Conservation (phyloP, 2,329 filamentous ascomycete genomes). For the Penicillium hordei region DNA sequence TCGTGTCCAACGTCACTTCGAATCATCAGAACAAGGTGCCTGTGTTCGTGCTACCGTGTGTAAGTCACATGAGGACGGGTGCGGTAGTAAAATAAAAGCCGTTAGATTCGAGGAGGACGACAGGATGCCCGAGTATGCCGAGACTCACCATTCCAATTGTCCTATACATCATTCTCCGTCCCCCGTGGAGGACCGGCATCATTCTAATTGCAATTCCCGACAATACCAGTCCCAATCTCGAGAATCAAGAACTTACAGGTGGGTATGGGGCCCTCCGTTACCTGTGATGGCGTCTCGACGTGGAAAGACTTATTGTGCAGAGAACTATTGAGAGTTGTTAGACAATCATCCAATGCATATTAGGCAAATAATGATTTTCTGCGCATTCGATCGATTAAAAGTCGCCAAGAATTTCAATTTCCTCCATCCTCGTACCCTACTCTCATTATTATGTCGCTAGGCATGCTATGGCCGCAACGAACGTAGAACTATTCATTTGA, state of each 20-base stretch:
- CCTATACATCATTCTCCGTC: background rate
- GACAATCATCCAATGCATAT: background rate
- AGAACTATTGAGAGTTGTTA: background rate
- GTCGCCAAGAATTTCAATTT: background rate
- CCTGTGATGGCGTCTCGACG: background rate
- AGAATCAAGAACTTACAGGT: background rate
- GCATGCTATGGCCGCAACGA: background rate
- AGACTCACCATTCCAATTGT: background rate
- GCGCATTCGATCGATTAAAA: background rate
- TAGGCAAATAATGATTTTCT: accelerated
- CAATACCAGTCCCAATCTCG: background rate
- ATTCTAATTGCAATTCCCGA: no score
- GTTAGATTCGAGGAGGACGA: slow-evolving; percentile 1
- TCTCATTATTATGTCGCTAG: background rate
- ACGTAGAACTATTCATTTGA: background rate
- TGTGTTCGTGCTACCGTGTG: background rate
- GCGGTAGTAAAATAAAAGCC: background rate
- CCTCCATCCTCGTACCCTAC: background rate
- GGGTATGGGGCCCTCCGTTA: slow-evolving; percentile 3
- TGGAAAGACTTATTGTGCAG: background rate
- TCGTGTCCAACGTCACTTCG: background rate
- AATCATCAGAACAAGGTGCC: background rate
- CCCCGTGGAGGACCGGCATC: background rate
- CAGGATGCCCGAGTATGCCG: background rate
- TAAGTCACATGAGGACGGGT: background rate